Evolutionary conservation across 371 early-diverging fungal species (phyloP).

Genomic region (Mucor lusitanicus): DNA sequence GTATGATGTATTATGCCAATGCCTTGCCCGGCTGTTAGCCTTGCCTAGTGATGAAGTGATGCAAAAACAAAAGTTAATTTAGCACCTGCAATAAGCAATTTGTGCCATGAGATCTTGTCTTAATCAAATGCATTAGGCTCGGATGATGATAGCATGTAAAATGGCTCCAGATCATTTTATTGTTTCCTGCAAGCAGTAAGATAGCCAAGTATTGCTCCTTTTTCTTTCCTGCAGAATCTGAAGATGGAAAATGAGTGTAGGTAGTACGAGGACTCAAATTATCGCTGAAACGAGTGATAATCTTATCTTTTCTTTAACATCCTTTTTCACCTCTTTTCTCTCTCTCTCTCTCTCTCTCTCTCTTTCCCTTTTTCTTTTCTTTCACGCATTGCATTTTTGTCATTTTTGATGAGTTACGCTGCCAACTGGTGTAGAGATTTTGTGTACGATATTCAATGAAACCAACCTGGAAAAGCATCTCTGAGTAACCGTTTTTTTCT

Average conservation of each 20-base stretch:
- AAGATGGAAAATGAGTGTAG: not conserved
- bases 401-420: constrained; percentile 7
- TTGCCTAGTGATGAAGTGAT: too few relatives aligned
- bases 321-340: not conserved
- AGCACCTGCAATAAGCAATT: not conserved
- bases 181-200: not conserved
- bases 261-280: not conserved
- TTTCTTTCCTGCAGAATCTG: not conserved
- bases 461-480: not conserved
- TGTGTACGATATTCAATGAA: constrained; percentile 20
- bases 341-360: not conserved
- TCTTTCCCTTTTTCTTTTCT: not conserved
- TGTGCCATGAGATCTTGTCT: not conserved
- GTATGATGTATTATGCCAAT: too few relatives aligned
- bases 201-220: not conserved
- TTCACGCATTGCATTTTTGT: not conserved
- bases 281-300: not conserved
- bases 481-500: not conserved
- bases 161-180: not conserved
- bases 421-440: constrained; percentile 45
- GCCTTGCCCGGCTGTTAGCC: too few relatives aligned
- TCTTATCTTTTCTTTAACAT: not conserved
- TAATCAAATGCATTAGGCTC: not conserved
- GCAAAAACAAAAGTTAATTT: not conserved
- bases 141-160: not conserved